phyloP scores from a whole-genome alignment of 106 monocot species.

The Agapanthus africanus region DNA sequence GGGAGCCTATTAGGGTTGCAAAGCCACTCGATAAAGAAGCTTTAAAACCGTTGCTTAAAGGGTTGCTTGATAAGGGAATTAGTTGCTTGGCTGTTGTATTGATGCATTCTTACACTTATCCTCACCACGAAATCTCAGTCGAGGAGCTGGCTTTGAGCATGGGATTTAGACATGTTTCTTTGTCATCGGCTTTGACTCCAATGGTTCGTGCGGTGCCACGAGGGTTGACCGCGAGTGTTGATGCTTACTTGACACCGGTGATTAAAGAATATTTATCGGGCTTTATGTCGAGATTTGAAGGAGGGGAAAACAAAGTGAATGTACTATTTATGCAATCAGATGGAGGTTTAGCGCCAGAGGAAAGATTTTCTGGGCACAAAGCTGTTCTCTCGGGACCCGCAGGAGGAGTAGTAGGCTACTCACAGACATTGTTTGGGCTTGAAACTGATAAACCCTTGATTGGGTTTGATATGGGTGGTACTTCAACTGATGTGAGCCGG shows the following conservation, averaged over 20 bases:
- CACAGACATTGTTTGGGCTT: constrained; percentile 72
- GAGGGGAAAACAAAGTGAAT: constrained; percentile 59
- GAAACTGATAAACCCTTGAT: constrained; percentile 85
- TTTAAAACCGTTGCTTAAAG: constrained; percentile 44
- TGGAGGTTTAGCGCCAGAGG: constrained; percentile 86
- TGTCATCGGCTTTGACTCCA: constrained; percentile 86
- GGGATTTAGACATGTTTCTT: constrained; percentile 88
- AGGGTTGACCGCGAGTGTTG: constrained; percentile 85
- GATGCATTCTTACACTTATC: constrained; percentile 94
- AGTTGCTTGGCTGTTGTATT: constrained; percentile 83
- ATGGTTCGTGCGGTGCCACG: constrained; percentile 96
- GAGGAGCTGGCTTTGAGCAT: constrained; percentile 54
- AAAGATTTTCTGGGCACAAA: constrained; percentile 82
- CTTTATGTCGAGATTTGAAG: constrained; percentile 88
- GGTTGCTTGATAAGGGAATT: constrained; percentile 76
- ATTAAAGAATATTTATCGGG: constrained; percentile 87
- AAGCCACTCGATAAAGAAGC: constrained; percentile 63
- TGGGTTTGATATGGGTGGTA: constrained; percentile 99
- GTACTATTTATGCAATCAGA: constrained; percentile 98
- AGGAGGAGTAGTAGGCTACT: constrained; percentile 95
- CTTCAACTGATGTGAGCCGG: constrained; percentile 94
- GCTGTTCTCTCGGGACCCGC: constrained; percentile 94
- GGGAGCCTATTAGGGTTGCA: constrained; percentile 58
- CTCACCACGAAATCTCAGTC: constrained; percentile 64
- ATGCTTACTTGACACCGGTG: constrained; percentile 89